A percentile compares a stretch with the other conserved stretches of the same genome.
Conservation (phyloP, 371 early-diverging fungal species). For the Mortierella sp. region DNA sequence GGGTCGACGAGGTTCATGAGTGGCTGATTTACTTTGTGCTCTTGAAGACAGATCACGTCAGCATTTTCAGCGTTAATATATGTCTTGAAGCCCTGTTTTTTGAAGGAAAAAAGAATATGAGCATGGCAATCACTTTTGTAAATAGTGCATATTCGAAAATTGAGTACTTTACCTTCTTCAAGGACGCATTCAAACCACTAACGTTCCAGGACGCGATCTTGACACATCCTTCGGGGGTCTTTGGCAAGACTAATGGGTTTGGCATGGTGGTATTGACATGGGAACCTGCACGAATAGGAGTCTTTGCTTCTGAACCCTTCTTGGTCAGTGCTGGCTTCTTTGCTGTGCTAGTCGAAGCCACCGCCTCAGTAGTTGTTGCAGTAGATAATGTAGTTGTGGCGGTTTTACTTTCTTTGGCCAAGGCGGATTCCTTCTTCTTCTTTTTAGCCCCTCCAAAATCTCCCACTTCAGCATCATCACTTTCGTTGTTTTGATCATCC, state of each 20-base stretch:
- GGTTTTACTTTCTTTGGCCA: background rate
- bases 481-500: conserved; percentile 17
- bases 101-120: background rate
- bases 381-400: background rate
- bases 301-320: conserved; percentile 21
- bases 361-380: background rate
- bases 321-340: conserved; percentile 22
- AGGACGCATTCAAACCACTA: conserved; percentile 75
- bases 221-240: conserved; percentile 63
- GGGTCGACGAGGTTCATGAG: conserved; percentile 60
- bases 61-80: conserved; percentile 88
- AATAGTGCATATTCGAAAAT: too few relatives aligned
- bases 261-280: conserved; percentile 79
- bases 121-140: too few relatives aligned
- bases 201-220: conserved; percentile 91
- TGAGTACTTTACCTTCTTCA: conserved; percentile 84
- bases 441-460: background rate
- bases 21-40: conserved; percentile 76
- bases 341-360: background rate
- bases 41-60: conserved; percentile 89
- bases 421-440: conserved; percentile 4
- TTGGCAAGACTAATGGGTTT: conserved; percentile 60
- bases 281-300: conserved; percentile 43
- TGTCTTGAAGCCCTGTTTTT: conserved; percentile 69
- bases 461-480: background rate